These are phyloP conservation scores for Tolypocladium sp. DNA, from an alignment of 2,329 filamentous ascomycete genomes.

Conservation along the genomic window DNA sequence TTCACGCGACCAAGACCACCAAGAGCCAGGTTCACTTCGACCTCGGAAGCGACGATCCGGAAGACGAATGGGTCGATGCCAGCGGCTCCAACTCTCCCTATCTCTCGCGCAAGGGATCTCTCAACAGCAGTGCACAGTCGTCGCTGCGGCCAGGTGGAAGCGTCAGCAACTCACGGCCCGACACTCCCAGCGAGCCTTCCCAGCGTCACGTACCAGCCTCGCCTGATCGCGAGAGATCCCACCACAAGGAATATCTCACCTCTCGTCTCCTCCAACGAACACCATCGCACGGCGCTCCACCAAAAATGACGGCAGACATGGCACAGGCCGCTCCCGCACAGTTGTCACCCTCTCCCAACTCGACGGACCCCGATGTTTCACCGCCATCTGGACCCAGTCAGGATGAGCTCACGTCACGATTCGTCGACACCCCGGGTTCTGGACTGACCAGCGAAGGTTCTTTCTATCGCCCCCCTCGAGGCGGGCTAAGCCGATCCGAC, in stretches of 20 bases:
- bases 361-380: constrained; percentile 16
- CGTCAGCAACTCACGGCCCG: constrained; percentile 23
- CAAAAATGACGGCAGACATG: constrained; percentile 54
- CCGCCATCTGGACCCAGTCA: constrained; percentile 23
- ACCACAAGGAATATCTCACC: constrained; percentile 58
- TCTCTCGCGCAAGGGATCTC: constrained; percentile 34
- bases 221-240: constrained; percentile 30
- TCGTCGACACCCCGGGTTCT: constrained; percentile 43
- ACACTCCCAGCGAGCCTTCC: constrained; percentile 19
- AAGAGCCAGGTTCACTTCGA: constrained; percentile 55
- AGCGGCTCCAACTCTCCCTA: constrained; percentile 55
- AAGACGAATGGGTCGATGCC: constrained; percentile 59
- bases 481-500: constrained; percentile 19
- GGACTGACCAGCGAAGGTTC: constrained; percentile 41
- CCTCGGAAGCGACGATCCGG: constrained; percentile 40
- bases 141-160: constrained; percentile 29
- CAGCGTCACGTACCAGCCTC: constrained; percentile 10
- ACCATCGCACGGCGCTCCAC: constrained; percentile 51
- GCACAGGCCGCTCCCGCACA: constrained; percentile 29
- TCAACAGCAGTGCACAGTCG: constrained; percentile 39
- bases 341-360: constrained; percentile 22
- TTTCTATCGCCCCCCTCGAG: constrained; percentile 33
- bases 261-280: constrained; percentile 57
- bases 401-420: constrained; percentile 48
- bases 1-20: constrained; percentile 27